Base-by-base conservation (phyloP, 805 yeast genomes). In the Lachancea kluyveri region DNA sequence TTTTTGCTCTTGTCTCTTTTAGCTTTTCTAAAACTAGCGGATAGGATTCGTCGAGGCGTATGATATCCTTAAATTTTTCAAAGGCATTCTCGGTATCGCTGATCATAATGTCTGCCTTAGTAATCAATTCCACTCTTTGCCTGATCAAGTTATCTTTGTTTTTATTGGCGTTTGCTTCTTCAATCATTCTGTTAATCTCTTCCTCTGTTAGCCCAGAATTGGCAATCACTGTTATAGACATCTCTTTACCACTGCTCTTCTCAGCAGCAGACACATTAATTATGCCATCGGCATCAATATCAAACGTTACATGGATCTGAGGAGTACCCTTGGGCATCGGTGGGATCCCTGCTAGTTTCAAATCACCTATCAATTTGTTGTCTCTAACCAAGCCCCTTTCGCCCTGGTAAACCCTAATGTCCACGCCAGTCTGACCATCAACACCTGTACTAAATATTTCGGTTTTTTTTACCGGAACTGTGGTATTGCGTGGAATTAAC, bases 81-180 rank as follows among this genome's bases (percentile, higher is more conserved):
- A 90, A 65, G 2, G 94, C 86, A 58, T 72, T 72, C 57, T 86
- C 95, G 19, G 95, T 83, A 59, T 92, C 98, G 44, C 80, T 76
- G 42, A 85, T 70, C 44, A 81, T 70, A 37, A 81, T 74, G 42
- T 81, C 92, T 7, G 85, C 81, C 47, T 79, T 70, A 33, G 80
- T 77, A 11, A 87, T 80, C 48, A 77, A 74, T 47, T 81, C 86
- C 30, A 78, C 68, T 35, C 77, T 67, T 45, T 71, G 74, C 47
- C 72, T 74, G 49, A 71, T 62, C 28, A 70, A 64, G 31, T 70
- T 72, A 57, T 82, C 94, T 35, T 55, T 60, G 33, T 71, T 74
- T 43, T 74, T 74, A 62, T 72, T 74, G 33, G 65, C 65, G 42
- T 73, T 74, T 37, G 86, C 86, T 44, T 79, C 87, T 36, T 70